Evolutionary conservation across 2,329 filamentous ascomycete genomes (phyloP), one percentile per base, ranked within the genome.

Genomic region (Corinectria fuckeliana): DNA sequence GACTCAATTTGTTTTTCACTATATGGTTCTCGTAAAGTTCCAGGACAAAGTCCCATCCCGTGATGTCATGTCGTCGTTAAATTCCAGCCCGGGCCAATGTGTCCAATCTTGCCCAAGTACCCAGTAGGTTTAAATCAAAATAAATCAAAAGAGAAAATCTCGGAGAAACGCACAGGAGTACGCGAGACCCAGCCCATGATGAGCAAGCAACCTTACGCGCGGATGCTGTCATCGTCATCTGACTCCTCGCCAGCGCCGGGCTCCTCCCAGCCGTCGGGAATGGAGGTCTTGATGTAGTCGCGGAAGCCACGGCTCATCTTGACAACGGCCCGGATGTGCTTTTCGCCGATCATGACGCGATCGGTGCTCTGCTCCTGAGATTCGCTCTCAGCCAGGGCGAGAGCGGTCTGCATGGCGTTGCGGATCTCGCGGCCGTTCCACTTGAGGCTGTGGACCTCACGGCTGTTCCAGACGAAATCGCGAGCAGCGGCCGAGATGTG

Each of bases 341-440:
- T 74, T 60, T 74, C 72, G 4, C 59, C 55, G n/a, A 75, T 61
- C 16, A 69, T 66, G 25, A 73, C 64, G 10, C 66, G 70, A 9
- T 75, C 74, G 7, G 62, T 49, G 7, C 68, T 72, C 38, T 74
- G 72, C 21, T 78, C 77, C 21, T 76, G 63, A 13, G 77, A 75
- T 36, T 80, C 77, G 14, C 66, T 74, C 71, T 81, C 78, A 5
- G 79, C 80, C 23, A 81, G 68, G 3, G 78, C 77, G 16, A 81
- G 72, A 1, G 79, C 78, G 1, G 78, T 80, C 69, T 80, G 78
- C 69, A 80, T 77, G 4, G 76, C 76, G 41, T 79, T 79, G 16
- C 76, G 76, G 53, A 79, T 79, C 61, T 79, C 75, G 1, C 77
- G 70, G 1, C 78, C 78, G 45, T 81, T 80, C 74, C 78, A 81